Evolutionary conservation across 768 basidiomycete genomes (phyloP).

Genomic region (Dendrothele bispora): DNA sequence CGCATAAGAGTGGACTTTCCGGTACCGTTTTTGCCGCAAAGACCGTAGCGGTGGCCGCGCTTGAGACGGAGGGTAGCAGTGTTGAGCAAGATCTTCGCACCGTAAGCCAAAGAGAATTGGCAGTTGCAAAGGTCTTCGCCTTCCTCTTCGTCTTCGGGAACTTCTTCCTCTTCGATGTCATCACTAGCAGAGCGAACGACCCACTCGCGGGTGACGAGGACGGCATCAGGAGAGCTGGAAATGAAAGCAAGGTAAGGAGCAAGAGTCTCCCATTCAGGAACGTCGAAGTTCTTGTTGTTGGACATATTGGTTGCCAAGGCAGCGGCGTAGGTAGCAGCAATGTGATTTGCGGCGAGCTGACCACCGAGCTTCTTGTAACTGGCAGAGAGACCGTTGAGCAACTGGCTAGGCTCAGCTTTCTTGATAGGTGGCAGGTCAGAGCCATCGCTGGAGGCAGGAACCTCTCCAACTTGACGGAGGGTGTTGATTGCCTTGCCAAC

Average conservation of each 20-base stretch:
- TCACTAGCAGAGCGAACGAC: constrained; percentile 87
- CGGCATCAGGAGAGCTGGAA: constrained; percentile 61
- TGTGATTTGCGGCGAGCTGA: constrained; percentile 56
- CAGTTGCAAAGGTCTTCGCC: constrained; percentile 99
- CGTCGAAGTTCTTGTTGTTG: constrained; percentile 90
- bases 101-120: constrained; percentile 97
- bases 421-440: constrained; percentile 89
- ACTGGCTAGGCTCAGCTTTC: constrained; percentile 65
- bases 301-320: constrained; percentile 83
- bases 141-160: constrained; percentile 89
- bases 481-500: constrained; percentile 91
- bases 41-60: constrained; percentile 98
- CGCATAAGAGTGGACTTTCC: constrained; percentile 96
- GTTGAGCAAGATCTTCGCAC: constrained; percentile 98
- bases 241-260: constrained; percentile 74
- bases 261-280: constrained; percentile 83
- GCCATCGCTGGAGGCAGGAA: constrained; percentile 82
- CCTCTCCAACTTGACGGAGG: constrained; percentile 92
- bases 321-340: constrained; percentile 67
- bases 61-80: constrained; percentile 96
- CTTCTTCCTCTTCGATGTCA: constrained; percentile 65
- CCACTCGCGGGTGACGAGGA: constrained; percentile 77
- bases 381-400: constrained; percentile 63
- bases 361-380: constrained; percentile 86
- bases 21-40: constrained; percentile 98